Base-by-base conservation (phyloP, 345 rosid genomes). In the Angophora floribunda region DNA sequence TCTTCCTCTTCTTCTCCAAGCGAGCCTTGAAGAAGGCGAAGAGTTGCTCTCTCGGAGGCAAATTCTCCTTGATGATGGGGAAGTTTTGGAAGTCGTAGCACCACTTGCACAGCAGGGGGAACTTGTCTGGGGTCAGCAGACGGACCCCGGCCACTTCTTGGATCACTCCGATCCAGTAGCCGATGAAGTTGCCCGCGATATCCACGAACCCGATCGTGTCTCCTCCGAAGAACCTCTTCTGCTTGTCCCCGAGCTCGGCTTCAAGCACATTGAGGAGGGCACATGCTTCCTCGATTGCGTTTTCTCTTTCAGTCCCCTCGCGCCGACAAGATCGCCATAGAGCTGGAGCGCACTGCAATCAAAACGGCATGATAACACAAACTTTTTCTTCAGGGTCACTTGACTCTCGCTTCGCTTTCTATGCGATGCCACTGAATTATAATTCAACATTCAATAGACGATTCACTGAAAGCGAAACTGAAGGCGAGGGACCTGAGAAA, bases 211-310 rank as follows among this genome's bases (percentile, higher is more conserved):
- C 97, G 50, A 94, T 90, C 12, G 49, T 93, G 21, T 96, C 95
- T 63, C 96, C 95, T 63, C 98, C 97, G 11, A 96, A 94, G 91
- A 93, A 94, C 85, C 6, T 93, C 88, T 92, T 94, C 44, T n/a
- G 59, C 59, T 41, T 53, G 52, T 91, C 91, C 51, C 86, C 90
- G 45, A 95, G 94, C 90, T 95, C 95, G 51, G 91, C 90, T 89
- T 94, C 98, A 0, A 96, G 92, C 9, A 24, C 44, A 89, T 88
- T 91, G 59, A 95, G 90, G 89, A 89, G 49, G 28, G 90, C 91
- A 7, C 7, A 8, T 16, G 94, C 94, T 89, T 94, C 96, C 91
- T 91, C 90, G 16, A 75, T 21, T 26, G 85, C 85, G 52, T 89
- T 91, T 59, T 90, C 94, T 61, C 92, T 67, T 75, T 92, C 93